Evolutionary conservation across 2,329 filamentous ascomycete species (phyloP), one percentile per base, ranked within the genome.

Genomic region (Cytospora mali): DNA sequence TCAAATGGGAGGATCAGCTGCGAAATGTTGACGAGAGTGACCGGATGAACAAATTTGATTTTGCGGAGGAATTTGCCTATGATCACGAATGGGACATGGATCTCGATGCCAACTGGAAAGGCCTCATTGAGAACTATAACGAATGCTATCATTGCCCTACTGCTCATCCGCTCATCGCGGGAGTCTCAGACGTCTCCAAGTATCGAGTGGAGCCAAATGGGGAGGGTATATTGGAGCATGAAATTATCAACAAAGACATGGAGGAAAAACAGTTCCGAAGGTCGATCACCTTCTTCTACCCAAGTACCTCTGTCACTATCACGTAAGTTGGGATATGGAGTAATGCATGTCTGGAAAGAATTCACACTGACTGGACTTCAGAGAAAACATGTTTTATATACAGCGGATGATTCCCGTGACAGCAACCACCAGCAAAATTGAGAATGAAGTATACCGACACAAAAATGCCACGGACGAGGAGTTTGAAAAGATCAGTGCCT

Each of bases 401-500:
- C 78, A 81, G 68, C 76, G 79, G 53, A 80, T 81, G 72, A 75
- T 83, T 29, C 81, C 81, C 4, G 72, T 75, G n/a, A 74, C 73
- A 2, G 73, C 79, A 0, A 76, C 74, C 13, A 75, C 71, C 14
- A 77, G 75, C 10, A 74, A 73, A 29, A 81, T 83, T 68, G 76
- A 78, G 65, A 81, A 82, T 66, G 80, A 84, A 66, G 78, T 84
- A 14, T 84, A 78, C 72, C 76, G 80, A 58, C 78, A 82, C 70
- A 78, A 78, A 58, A 71, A 78, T 64, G 76, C 80, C 4, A 73
- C 76, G 0, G 77, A 82, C 16, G 77, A 79, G 35, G 75, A 80
- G 31, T 84, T 84, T 66, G 68, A 74, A 6, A 71, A 74, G 2
- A 77, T 83, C 62, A 76, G 76, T 69, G 71, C 76, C 4, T 80